phyloP scores from a whole-genome alignment of 139 green algal genomes.

The Chlamydomonas schloesseri region DNA sequence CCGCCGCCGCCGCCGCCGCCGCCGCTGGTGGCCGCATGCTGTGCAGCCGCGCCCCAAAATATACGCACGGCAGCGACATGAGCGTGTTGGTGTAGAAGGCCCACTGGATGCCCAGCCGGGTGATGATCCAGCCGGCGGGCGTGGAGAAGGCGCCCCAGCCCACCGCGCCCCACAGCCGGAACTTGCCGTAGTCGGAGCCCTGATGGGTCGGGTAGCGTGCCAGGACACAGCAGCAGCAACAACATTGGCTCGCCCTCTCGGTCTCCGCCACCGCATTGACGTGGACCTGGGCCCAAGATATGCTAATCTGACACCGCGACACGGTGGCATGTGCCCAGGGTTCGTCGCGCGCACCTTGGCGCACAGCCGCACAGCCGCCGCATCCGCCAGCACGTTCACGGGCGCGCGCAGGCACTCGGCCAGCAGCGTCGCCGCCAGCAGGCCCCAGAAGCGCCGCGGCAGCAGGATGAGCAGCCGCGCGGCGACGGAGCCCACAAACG shows the following conservation, averaged over 20 bases:
- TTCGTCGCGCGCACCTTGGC: background rate
- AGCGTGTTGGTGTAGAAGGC: slow-evolving; percentile 48
- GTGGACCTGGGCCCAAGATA: too few species aligned
- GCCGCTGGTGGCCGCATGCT: too few species aligned
- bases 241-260: too few species aligned
- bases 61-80: slow-evolving; percentile 47
- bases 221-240: background rate
- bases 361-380: slow-evolving; percentile 58
- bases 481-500: background rate
- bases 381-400: slow-evolving; percentile 62
- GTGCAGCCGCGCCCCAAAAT: slow-evolving; percentile 21
- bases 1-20: too few species aligned
- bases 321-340: too few species aligned
- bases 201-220: background rate
- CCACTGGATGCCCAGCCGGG: slow-evolving; percentile 32
- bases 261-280: too few species aligned
- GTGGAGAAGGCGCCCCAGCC: slow-evolving; percentile 58
- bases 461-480: background rate
- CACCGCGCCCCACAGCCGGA: slow-evolving; percentile 64
- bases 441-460: background rate
- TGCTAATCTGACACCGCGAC: too few species aligned
- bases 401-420: slow-evolving; percentile 37
- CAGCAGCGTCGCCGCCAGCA: background rate
- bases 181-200: slow-evolving; percentile 65
- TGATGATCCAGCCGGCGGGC: slow-evolving; percentile 44